Base-by-base conservation (phyloP, 768 basidiomycete species). In the Clathrus columnatus region DNA sequence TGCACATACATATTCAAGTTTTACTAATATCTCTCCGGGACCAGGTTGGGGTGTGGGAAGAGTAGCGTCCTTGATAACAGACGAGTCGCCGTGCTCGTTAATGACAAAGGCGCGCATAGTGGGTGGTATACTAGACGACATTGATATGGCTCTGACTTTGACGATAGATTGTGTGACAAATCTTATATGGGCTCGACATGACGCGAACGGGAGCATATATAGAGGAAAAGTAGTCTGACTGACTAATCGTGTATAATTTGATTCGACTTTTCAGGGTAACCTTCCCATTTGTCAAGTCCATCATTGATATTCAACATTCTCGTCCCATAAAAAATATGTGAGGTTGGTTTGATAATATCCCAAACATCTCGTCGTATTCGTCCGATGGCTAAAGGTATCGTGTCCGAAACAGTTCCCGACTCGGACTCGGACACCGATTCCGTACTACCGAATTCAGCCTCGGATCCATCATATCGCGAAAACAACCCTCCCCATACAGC, bases 71-170 rank as follows among this genome's bases (percentile, higher is more conserved):
- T 88, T 76, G 29, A 93, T 73, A 30, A 89, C 87, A 50, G 94
- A 89, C 26, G 84, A 67, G 5, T 82, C 87, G 5, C 92, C 95
- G 6, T 74, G 80, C 76, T 81, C 77, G 11, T 79, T 67, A 66
- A 91, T 85, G 55, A 81, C 79, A 58, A 90, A 80, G 3, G 86
- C 89, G 44, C 86, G 76, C 64, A 86, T 77, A 7, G 74, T 84
- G 29, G 73, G 62, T 0, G 85, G 87, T 51, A 77, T 54, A 18
- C 23, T 46, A 26, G 23, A 26, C 2, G 36, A 36, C 11, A n/a
- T 14, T 14, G 36, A 36, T n/a, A 36, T 36, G n/a, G 36, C 36
- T 36, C 7, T 2, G 36, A 36, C 11, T 11, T 11, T 11, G n/a
- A 36, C n/a, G 4, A 11, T 36, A 36, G 36, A 36, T 11, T 36